A percentile compares a stretch with the other conserved stretches of the same genome.
Evolutionary conservation across 495 filamentous ascomycete species (phyloP).

Genomic region (Hypoxylon intermedium): DNA sequence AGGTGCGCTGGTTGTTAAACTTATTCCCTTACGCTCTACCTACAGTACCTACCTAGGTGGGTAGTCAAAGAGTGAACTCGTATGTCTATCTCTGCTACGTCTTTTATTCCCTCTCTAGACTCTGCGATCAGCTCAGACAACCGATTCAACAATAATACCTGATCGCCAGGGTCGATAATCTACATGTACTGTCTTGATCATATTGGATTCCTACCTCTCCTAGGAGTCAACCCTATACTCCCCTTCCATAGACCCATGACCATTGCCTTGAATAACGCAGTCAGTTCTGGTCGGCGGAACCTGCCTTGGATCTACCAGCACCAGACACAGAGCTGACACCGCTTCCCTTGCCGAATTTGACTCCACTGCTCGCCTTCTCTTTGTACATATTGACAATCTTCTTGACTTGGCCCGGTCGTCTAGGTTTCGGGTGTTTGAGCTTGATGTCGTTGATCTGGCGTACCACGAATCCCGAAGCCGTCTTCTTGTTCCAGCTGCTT

Average conservation of each 20-base stretch:
- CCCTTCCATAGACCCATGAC: neutral
- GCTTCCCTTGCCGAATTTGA: slow-evolving; percentile 30
- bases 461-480: slow-evolving; percentile 41
- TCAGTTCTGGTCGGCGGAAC: neutral
- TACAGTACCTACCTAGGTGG: no score
- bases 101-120: slow-evolving; percentile 5
- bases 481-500: slow-evolving; percentile 39
- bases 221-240: no score
- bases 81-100: slow-evolving; percentile 46
- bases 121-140: slow-evolving; percentile 9
- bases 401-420: slow-evolving; percentile 40
- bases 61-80: slow-evolving; percentile 33
- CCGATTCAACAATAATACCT: slow-evolving; percentile 3
- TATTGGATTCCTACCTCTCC: neutral
- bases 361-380: slow-evolving; percentile 38
- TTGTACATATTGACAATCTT: slow-evolving; percentile 45
- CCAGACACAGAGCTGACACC: slow-evolving; percentile 25
- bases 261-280: neutral
- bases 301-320: neutral
- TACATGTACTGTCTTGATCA: slow-evolving; percentile 4
- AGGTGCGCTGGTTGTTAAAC: slow-evolving; percentile 2
- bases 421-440: slow-evolving; percentile 39
- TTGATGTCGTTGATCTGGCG: slow-evolving; percentile 40
- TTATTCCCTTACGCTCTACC: slow-evolving; percentile 13
- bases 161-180: slow-evolving; percentile 15